These are phyloP conservation scores for Cardamine chenopodiifolia DNA, from an alignment of 345 rosid genomes.

Conservation along the genomic window DNA sequence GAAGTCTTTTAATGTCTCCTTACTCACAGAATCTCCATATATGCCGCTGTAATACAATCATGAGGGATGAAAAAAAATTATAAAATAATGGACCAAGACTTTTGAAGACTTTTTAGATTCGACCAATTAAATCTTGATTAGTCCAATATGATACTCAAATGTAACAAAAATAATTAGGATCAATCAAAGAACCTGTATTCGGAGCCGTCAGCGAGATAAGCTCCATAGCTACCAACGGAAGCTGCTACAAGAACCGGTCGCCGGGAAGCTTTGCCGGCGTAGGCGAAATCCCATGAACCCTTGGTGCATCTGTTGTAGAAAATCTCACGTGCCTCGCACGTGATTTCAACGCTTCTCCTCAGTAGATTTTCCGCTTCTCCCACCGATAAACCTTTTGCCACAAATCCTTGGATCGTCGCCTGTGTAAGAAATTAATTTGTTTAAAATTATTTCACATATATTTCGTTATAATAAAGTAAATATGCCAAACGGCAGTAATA, in stretches of 20 bases:
- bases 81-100: neutral
- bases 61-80: neutral
- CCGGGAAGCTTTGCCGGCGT: conserved; percentile 38
- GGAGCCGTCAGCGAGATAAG: conserved; percentile 91
- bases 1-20: conserved; percentile 73
- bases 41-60: conserved; percentile 54
- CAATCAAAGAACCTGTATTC: conserved; percentile 67
- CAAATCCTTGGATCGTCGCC: conserved; percentile 94
- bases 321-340: conserved; percentile 81
- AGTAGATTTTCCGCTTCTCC: conserved; percentile 72
- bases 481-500: too few relatives aligned
- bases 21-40: conserved; percentile 65
- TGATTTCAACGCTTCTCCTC: conserved; percentile 74
- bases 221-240: conserved; percentile 96
- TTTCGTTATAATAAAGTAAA: too few relatives aligned
- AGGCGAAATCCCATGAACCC: conserved; percentile 55
- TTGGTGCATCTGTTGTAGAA: conserved; percentile 58
- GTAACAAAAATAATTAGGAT: neutral
- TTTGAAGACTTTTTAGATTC: neutral
- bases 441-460: neutral
- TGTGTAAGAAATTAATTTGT: conserved; percentile 17
- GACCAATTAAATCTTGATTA: neutral
- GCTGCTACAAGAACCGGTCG: conserved; percentile 80
- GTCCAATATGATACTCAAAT: neutral
- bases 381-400: conserved; percentile 66